Evolutionary conservation across 2,329 filamentous ascomycete genomes (phyloP), one percentile per base, ranked within the genome.

Genomic region (Penicillium aurantiogriseum): DNA sequence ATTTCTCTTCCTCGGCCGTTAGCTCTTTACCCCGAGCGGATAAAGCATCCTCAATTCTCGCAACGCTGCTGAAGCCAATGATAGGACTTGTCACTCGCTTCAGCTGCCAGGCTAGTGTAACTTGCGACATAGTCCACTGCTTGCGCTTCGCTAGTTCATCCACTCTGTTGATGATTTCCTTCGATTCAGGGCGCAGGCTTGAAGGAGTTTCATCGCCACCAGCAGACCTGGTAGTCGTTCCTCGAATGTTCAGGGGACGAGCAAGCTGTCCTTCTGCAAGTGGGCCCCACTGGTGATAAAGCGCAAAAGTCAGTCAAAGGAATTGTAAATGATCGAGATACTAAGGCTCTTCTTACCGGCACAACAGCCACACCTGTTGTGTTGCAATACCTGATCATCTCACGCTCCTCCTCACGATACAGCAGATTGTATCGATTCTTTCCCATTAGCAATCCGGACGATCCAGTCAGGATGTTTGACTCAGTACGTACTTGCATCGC

Each of bases 1-100:
- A 86, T 52, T 79, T 77, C 60, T 83, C 78, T 66, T 89, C 86
- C 58, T 88, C 83, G 0, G 81, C 77, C 0, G 77, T 59, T 36
- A 63, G 44, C 47, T 53, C 33, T 19, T 60, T 45, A 48, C 61
- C 42, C 5, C 54, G 31, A 27, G 52, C 56, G 15, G 48, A 58
- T n/a, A 60, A 47, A 27, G 57, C 51, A 39, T 63, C 61, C 29
- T 63, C 59, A 17, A 63, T 56, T 21, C 59, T 58, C 21, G 60
- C 57, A 11, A 54, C 55, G 36, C 42, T 57, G 46, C 58, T 63
- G 23, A 62, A 38, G 4, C 61, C 61, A 43, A 63, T 48, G 40
- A 63, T 63, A 39, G 59, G 59, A 44, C 42, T 54, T 4, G 46
- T 38, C 21, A 51, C 51, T 8, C 59, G 57, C 29, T 51, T 60